Percentiles rank a stretch among this genome's conserved stretches.
Evolutionary conservation across 1,139 yeast species (phyloP).

Genomic region (Yamadazyma aaseri): DNA sequence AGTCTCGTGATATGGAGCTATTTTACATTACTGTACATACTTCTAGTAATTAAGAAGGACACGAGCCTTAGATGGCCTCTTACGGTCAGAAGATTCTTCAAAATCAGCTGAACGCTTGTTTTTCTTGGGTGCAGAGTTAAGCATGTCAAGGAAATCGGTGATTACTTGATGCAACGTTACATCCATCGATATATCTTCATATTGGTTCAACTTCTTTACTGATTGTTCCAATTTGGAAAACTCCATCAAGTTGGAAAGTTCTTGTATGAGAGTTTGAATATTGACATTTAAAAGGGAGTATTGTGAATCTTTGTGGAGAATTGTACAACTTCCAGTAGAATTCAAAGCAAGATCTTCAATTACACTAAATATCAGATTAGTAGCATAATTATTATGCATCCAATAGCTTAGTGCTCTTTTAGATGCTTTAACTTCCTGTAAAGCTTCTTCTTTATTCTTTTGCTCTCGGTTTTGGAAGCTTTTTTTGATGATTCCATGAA

Average conservation of each 20-base stretch:
- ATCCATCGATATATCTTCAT: neutral
- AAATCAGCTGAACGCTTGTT: constrained; percentile 2
- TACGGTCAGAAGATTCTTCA: constrained; percentile 1
- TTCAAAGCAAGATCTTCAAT: neutral
- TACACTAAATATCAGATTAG: constrained; percentile 10
- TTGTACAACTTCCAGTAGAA: neutral
- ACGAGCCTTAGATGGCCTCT: constrained; percentile 1
- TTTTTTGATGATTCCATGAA: constrained; percentile 26
- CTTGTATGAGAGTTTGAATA: neutral
- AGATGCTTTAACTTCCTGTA: constrained; percentile 1
- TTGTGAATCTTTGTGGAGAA: neutral
- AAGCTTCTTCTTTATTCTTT: constrained; percentile 7
- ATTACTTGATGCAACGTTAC: neutral
- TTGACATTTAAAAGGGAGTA: neutral
- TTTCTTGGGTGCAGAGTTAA: neutral
- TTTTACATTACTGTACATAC: neutral
- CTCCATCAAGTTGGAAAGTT: neutral
- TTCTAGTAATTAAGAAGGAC: constrained; percentile 3
- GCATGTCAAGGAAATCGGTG: neutral
- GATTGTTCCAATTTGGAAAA: neutral
- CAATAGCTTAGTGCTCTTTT: constrained; percentile 10
- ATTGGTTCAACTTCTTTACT: neutral
- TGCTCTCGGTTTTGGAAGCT: constrained; percentile 22
- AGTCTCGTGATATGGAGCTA: too few relatives aligned
- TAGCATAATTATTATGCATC: constrained; percentile 13